Evolutionary conservation across 768 basidiomycete species (phyloP).

Genomic region (Russula sp.): DNA sequence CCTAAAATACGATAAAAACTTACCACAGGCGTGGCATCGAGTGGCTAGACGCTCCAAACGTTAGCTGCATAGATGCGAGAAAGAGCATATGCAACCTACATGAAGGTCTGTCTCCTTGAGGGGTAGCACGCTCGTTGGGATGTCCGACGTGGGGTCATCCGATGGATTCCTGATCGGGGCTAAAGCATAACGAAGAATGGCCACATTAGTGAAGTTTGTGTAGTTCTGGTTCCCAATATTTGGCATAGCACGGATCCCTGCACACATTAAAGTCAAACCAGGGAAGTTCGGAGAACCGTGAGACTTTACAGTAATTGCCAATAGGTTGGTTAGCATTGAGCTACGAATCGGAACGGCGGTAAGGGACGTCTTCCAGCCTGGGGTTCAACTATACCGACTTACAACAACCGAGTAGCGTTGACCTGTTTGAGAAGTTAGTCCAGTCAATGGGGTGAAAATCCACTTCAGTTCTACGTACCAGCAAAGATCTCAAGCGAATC

Average conservation of each 20-base stretch:
- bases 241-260: constrained; percentile 16
- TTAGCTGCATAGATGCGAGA: background rate
- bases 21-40: background rate
- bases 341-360: background rate
- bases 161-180: constrained; percentile 15
- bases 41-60: background rate
- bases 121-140: background rate
- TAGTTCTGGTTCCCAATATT: background rate
- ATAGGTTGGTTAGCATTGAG: constrained; percentile 23
- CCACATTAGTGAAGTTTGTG: constrained; percentile 9
- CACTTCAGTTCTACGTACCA: constrained; percentile 14
- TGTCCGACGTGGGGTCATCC: background rate
- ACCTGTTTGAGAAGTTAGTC: background rate
- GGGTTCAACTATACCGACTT: background rate
- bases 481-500: constrained; percentile 27
- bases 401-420: constrained; percentile 31
- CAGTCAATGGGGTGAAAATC: background rate
- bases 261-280: background rate
- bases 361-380: background rate
- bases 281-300: background rate
- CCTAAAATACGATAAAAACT: background rate
- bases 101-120: constrained; percentile 6
- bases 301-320: constrained; percentile 11
- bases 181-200: constrained; percentile 20
- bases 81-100: background rate